A percentile compares a stretch with the other conserved stretches of the same genome.
Evolutionary conservation across 2,329 filamentous ascomycete species (phyloP).

Genomic region (Fusarium nisikadoi): DNA sequence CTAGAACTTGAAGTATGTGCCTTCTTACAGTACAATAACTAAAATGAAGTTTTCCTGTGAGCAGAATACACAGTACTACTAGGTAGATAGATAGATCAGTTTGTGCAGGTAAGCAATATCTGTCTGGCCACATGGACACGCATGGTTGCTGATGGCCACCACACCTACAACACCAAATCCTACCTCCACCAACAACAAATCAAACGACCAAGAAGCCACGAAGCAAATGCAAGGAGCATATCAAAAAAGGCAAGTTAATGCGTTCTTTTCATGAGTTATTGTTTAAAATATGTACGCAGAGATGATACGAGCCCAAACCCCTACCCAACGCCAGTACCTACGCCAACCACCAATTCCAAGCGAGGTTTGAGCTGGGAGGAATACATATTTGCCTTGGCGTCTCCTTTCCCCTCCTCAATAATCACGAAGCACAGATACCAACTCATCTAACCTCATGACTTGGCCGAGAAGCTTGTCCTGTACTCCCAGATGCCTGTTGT

Average conservation of each 20-base stretch:
- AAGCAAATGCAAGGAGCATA: background rate
- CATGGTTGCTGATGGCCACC: background rate
- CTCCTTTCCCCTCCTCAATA: constrained; percentile 57
- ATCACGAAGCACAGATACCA: constrained; percentile 85
- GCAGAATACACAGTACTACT: background rate
- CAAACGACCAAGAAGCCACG: background rate
- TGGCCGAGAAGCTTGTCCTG: constrained; percentile 82
- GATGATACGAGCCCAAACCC: constrained; percentile 13
- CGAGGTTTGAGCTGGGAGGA: background rate
- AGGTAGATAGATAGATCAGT: background rate
- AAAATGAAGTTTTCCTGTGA: background rate
- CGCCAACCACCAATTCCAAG: background rate
- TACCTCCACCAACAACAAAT: background rate
- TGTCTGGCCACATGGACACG: background rate
- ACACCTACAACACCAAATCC: background rate
- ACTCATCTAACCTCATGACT: constrained; percentile 82
- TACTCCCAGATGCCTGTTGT: constrained; percentile 68
- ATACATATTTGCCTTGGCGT: background rate
- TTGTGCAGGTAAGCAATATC: too few relatives aligned
- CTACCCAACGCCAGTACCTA: constrained; percentile 6
- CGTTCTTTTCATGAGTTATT: background rate
- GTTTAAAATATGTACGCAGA: constrained; percentile 7
- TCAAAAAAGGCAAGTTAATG: background rate
- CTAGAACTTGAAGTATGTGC: background rate
- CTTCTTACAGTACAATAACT: background rate